Evolutionary conservation across 345 rosid genomes (phyloP), one percentile per base, ranked within the genome.

Genomic region (Kernera saxatilis): DNA sequence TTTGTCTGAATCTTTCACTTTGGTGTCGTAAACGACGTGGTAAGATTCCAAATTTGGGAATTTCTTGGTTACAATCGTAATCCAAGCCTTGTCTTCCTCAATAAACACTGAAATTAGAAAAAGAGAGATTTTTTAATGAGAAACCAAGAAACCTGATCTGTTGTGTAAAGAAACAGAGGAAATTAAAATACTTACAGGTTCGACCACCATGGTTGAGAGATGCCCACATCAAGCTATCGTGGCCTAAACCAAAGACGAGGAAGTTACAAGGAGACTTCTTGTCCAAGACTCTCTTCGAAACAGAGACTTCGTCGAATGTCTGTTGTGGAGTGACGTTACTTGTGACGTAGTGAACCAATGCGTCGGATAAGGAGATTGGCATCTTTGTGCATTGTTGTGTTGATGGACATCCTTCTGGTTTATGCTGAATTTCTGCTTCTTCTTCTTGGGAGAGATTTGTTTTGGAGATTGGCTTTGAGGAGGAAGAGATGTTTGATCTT

Each of bases 171-270:
- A n/a, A 48, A 56, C 41, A 73, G 58, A 65, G 66, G 33, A 55
- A 58, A 66, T 5, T 11, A 3, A 18, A 21, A 25, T 8, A 60
- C 79, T 76, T 63, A 76, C 79, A 68, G 0, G 97, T 94, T 12
- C 88, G 82, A 44, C 99, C 99, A 1, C 97, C 95, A 18, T 84
- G 74, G 81, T 94, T 94, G 27, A 94, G 96, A 17, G 95, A 68
- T 43, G 80, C 79, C 99, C 99, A 94, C 99, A 94, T 86, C 9
- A 91, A 83, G 77, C 97, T 91, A 51, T 91, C 99, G 36, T 86
- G 96, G 12, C 99, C 99, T 8, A 93, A 83, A 1, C 99, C 99
- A 43, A 94, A 94, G 45, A 91, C 95, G 53, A 94, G 79, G 82
- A 94, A 94, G 78, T 94, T 91, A 78, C 96, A 85, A 0, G 99